Evolutionary conservation across 164 flowering plant species (phyloP), one percentile per base, ranked within the genome.

Genomic region (Cinnamomum micranthum): DNA sequence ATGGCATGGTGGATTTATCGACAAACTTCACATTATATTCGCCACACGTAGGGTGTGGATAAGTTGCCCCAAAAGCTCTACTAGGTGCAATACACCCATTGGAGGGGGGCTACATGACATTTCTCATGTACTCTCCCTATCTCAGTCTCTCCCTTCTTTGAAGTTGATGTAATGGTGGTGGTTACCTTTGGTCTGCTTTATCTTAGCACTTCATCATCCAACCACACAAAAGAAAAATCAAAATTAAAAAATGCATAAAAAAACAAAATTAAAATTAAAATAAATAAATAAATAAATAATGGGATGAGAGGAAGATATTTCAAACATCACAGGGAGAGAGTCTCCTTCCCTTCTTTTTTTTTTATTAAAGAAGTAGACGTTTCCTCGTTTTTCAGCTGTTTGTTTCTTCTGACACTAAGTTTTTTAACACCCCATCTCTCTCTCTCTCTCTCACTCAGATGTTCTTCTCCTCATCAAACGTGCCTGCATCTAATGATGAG

Each of bases 321-420:
- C 19, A 55, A 17, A 55, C 60, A 55, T 55, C 60, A 55, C 6
- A 15, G 4, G 1, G 7, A 0, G n/a, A 20, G 17, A 55, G 20
- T 15, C 60, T 55, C n/a, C n/a, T 69, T 23, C 14, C 50, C 35
- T 50, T 67, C 22, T 2, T 64, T 66, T 58, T n/a, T n/a, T 78
- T 58, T 59, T 50, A 71, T 72, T 75, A 73, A 78, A 77, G 92
- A 90, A 86, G 88, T 71, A 83, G 94, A 92, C 97, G 87, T 88
- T 92, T 87, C 95, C 97, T 91, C 91, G 92, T 88, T 87, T 87
- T 87, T 88, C 89, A 84, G 83, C 88, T 85, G 90, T 83, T 82
- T 85, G 83, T 85, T 73, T 85, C 81, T 76, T 77, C 69, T 75
- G 78, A 65, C 78, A 67, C 66, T 27, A 24, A 52, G 62, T 59